These are phyloP conservation scores for Daphne laureola DNA, from an alignment of 441 rosid genomes.

Conservation along the genomic window DNA sequence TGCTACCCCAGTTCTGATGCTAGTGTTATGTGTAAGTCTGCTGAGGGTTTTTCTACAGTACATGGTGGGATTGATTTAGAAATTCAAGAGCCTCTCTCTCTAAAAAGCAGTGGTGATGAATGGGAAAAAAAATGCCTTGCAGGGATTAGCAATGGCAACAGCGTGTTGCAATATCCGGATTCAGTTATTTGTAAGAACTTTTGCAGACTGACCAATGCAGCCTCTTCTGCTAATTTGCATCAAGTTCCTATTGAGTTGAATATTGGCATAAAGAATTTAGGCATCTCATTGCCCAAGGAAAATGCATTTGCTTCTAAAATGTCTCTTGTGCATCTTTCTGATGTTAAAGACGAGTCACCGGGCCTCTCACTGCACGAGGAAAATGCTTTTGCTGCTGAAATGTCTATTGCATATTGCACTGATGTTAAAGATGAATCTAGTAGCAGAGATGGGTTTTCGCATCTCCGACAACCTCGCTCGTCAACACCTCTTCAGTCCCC, in stretches of 20 bases:
- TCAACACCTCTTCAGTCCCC: conserved; percentile 21
- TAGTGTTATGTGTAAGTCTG: conserved; percentile 24
- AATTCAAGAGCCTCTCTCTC: conserved; percentile 16
- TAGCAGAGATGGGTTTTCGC: conserved; percentile 24
- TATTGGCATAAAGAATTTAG: conserved; percentile 26
- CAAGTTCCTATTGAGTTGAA: conserved; percentile 28
- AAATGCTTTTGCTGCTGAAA: conserved; percentile 18
- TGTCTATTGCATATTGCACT: conserved; percentile 22
- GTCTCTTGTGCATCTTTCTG: conserved; percentile 23
- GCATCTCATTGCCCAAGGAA: conserved; percentile 22
- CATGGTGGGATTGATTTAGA: conserved; percentile 24
- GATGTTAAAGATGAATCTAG: conserved; percentile 22
- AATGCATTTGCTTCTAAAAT: conserved; percentile 18
- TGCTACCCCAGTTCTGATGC: conserved; percentile 25
- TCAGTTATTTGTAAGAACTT: background rate
- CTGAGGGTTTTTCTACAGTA: conserved; percentile 22
- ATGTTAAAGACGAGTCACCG: conserved; percentile 19
- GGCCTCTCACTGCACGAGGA: conserved; percentile 22
- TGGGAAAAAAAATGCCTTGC: conserved; percentile 9
- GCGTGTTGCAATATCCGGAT: conserved; percentile 27
- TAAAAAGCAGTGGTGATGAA: conserved; percentile 17
- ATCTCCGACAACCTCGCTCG: conserved; percentile 24
- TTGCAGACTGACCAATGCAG: no score
- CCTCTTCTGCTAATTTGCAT: conserved; percentile 14
- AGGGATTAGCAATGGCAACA: conserved; percentile 19